These are phyloP conservation scores for Plectosphaerella plurivora DNA, from an alignment of 2,329 filamentous ascomycete genomes.

Conservation along the genomic window DNA sequence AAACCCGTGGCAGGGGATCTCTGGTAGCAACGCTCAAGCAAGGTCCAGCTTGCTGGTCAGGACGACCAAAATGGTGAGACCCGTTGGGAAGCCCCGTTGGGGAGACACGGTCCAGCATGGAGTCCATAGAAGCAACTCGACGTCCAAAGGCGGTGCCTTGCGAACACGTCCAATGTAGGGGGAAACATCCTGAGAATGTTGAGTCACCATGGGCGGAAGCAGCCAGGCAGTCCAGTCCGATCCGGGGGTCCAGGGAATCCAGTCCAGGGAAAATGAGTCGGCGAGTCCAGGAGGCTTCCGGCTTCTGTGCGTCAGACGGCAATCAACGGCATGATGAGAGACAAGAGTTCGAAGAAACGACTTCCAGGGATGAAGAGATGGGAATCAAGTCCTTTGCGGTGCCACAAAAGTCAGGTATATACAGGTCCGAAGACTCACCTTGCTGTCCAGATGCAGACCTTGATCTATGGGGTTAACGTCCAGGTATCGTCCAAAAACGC, in stretches of 20 bases:
- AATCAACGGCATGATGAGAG: not conserved
- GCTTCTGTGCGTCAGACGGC: not conserved
- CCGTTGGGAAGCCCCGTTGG: too few species aligned
- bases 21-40: too few species aligned
- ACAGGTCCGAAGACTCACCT: constrained; percentile 12
- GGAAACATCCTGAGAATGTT: too few species aligned
- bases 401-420: constrained; percentile 6
- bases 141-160: too few species aligned
- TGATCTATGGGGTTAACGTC: constrained; percentile 9
- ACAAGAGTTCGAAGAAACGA: not conserved
- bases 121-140: too few species aligned
- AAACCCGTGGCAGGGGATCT: too few species aligned
- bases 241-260: not conserved
- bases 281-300: not conserved
- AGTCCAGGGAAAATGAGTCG: not conserved
- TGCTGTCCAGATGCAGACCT: constrained; percentile 13
- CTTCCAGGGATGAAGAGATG: not conserved
- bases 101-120: too few species aligned
- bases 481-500: constrained; percentile 11
- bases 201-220: too few species aligned
- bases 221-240: too few species aligned
- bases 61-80: too few species aligned
- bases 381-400: constrained; percentile 1
- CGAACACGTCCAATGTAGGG: too few species aligned
- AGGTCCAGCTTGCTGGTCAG: too few species aligned